Conservation (phyloP, 768 basidiomycete species). For the Tulasnella sp. region DNA sequence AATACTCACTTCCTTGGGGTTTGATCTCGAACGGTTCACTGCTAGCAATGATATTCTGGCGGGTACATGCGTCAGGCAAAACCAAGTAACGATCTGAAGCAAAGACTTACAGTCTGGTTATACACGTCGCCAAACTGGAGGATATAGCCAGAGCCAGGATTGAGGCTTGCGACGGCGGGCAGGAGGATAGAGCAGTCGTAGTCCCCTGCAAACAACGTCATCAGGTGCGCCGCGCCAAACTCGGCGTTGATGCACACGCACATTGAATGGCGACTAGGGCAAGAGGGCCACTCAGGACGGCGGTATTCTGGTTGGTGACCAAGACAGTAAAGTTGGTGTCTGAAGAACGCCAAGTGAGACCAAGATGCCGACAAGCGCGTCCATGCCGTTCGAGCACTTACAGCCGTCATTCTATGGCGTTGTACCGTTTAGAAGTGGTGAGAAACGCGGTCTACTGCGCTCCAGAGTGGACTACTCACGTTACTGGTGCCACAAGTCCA, state of each 20-base stretch:
- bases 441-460: too few relatives aligned
- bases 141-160: conserved; percentile 5
- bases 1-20: conserved; percentile 3
- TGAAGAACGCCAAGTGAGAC: background rate
- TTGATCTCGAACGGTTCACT: conserved; percentile 15
- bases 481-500: conserved; percentile 7
- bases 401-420: background rate
- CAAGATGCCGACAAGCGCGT: background rate
- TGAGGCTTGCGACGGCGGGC: background rate
- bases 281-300: conserved; percentile 5
- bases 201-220: background rate
- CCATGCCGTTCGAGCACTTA: background rate
- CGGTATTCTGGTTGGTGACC: conserved; percentile 2
- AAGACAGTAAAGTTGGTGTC: conserved; percentile 16
- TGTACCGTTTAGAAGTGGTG: background rate
- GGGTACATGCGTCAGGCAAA: background rate
- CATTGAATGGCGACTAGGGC: conserved; percentile 14
- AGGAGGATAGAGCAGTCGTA: conserved; percentile 15
- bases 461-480: background rate
- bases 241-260: background rate
- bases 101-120: conserved; percentile 12
- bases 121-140: conserved; percentile 11
- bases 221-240: background rate
- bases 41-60: conserved; percentile 8
- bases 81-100: background rate